phyloP scores from a whole-genome alignment of 805 yeast genomes.

The Pichia scutulata region DNA sequence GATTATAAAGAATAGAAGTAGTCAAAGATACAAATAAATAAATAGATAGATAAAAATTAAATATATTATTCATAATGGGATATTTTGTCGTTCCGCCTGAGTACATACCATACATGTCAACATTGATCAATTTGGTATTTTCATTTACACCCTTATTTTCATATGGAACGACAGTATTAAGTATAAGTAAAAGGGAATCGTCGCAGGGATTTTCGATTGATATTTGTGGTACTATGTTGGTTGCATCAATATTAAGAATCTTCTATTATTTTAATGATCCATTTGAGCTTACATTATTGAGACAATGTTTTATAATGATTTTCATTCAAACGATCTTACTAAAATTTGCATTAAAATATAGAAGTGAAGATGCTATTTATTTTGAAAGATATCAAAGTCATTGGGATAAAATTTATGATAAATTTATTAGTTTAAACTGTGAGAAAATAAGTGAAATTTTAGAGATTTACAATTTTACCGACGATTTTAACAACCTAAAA shows the following conservation, averaged over 20 bases:
- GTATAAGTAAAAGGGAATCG: conserved; percentile 55
- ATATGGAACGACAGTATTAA: conserved; percentile 73
- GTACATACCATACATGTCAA: conserved; percentile 24
- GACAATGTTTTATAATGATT: conserved; percentile 85
- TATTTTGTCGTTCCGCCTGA: conserved; percentile 27
- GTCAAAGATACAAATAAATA: neutral
- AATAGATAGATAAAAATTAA: neutral
- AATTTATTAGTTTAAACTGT: conserved; percentile 15
- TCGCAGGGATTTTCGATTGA: conserved; percentile 84
- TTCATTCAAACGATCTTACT: conserved; percentile 62
- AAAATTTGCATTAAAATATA: conserved; percentile 51
- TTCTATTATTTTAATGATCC: conserved; percentile 74
- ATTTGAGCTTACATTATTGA: conserved; percentile 66
- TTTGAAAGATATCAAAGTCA: conserved; percentile 26
- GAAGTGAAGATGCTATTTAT: conserved; percentile 37
- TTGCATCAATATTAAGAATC: conserved; percentile 66
- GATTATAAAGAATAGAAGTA: neutral
- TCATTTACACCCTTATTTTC: conserved; percentile 80
- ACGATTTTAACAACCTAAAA: neutral
- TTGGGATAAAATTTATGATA: conserved; percentile 26
- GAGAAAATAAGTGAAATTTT: conserved; percentile 10
- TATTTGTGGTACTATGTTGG: conserved; percentile 84
- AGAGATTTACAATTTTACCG: conserved; percentile 9
- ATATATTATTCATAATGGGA: conserved; percentile 17
- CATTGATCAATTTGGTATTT: conserved; percentile 55